Percentiles rank a stretch among this genome's conserved stretches.
phyloP scores from a whole-genome alignment of 1,139 yeast genomes.

The Blastobotrys apis region DNA sequence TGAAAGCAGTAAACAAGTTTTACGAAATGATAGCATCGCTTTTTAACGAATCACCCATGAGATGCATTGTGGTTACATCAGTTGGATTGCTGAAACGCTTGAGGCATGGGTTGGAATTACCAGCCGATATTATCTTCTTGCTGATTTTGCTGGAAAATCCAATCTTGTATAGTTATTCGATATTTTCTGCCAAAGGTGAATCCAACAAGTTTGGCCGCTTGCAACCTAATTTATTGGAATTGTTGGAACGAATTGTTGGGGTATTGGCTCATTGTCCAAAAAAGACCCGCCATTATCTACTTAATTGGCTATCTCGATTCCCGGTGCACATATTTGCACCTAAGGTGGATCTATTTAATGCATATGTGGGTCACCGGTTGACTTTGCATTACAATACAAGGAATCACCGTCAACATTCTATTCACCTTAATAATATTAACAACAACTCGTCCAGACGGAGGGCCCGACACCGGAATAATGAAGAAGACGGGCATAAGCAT shows the following conservation, averaged over 20 bases:
- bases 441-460: background rate
- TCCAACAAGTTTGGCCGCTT: constrained; percentile 8
- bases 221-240: constrained; percentile 49
- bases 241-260: constrained; percentile 64
- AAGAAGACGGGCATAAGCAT: background rate
- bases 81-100: constrained; percentile 30
- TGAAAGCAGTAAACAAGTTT: constrained; percentile 23
- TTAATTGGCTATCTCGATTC: constrained; percentile 53
- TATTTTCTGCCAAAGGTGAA: constrained; percentile 19
- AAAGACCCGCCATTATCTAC: constrained; percentile 43
- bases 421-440: background rate
- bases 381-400: constrained; percentile 20
- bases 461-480: background rate
- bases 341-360: constrained; percentile 37
- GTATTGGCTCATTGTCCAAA: constrained; percentile 51
- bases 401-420: background rate
- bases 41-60: constrained; percentile 21
- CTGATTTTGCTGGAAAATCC: constrained; percentile 36
- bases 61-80: constrained; percentile 22
- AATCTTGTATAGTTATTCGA: constrained; percentile 24
- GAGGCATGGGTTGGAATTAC: constrained; percentile 20
- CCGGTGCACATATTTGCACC: constrained; percentile 28
- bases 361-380: constrained; percentile 38
- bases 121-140: constrained; percentile 28
- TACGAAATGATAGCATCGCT: constrained; percentile 22